A percentile compares a stretch with the other conserved stretches of the same genome.
phyloP scores from a whole-genome alignment of 352 stramenopile species.

The Phytophthora brassicae region DNA sequence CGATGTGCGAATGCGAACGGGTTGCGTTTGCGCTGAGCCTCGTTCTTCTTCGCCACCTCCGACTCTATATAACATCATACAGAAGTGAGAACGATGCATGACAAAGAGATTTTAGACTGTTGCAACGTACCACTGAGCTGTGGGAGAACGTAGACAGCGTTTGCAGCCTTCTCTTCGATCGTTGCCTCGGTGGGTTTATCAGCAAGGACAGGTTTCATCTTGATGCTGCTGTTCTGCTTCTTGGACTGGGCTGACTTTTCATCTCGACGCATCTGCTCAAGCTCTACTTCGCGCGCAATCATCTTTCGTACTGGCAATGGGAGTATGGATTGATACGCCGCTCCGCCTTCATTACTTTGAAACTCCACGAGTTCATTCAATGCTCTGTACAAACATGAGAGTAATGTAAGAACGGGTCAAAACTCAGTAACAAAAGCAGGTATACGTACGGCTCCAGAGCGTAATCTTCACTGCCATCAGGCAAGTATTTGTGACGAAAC shows the following conservation, averaged over 20 bases:
- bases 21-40: constrained; percentile 68
- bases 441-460: constrained; percentile 72
- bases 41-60: constrained; percentile 61
- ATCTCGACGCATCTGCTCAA: constrained; percentile 76
- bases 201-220: neutral
- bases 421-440: neutral
- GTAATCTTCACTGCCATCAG: constrained; percentile 75
- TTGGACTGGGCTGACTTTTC: constrained; percentile 32
- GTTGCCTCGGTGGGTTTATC: constrained; percentile 20
- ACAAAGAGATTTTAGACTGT: neutral
- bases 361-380: constrained; percentile 77
- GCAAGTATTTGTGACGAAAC: constrained; percentile 67
- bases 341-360: constrained; percentile 34
- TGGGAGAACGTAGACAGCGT: constrained; percentile 47
- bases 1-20: constrained; percentile 80
- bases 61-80: constrained; percentile 36
- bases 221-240: constrained; percentile 6
- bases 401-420: neutral
- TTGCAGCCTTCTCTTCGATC: constrained; percentile 33
- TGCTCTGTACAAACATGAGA: constrained; percentile 34
- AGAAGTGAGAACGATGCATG: too few species aligned
- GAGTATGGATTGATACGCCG: constrained; percentile 41
- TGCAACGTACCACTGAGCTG: constrained; percentile 52
- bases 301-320: constrained; percentile 70
- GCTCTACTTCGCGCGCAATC: constrained; percentile 77